Evolutionary conservation across 768 basidiomycete genomes (phyloP), one percentile per base, ranked within the genome.

Genomic region (Calocybe gangraenosa): DNA sequence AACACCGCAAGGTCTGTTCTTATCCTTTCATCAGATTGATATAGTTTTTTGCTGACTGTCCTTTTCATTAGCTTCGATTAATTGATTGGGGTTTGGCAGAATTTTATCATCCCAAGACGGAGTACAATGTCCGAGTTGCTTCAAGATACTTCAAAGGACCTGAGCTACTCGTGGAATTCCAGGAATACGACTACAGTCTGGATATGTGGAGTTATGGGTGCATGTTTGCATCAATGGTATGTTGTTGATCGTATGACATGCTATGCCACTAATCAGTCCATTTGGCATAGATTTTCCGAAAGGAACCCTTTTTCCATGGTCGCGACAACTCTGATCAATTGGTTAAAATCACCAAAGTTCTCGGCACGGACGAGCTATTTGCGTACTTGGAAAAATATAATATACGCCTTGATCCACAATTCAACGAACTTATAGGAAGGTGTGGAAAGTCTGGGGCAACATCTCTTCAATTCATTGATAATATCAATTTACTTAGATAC

Each of bases 201-300:
- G 94, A 98, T 64, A 92, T 98, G 91, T 98, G 95, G 95, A 93
- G 91, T 69, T 84, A 89, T 60, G 95, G 95, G 14, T 97, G 95
- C 63, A 98, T 95, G 92, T 96, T 95, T 65, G 95, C 95, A 7
- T 92, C 90, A 14, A 97, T 98, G 95, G 94, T 95, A 60, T 39
- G 49, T 37, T n/a, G n/a, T 35, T 35, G 13, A 14, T n/a, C 34
- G 14, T 5, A 28, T 28, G 25, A 6, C 11, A 28, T 28, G 25
- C 25, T 6, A 5, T 14, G 7, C 34, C 34, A 35, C 14, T 35
- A 7, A 14, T 35, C n/a, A 35, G 7, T 14, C n/a, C n/a, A 35
- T 35, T 35, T 32, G 42, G 42, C 41, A 19, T 43, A 97, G 94
- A 97, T 98, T 58, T 97, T 98, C 80, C 83, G 95, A 56, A 97